A percentile compares a stretch with the other conserved stretches of the same genome.
Conservation (phyloP, 2,329 filamentous ascomycete genomes). For the Colletotrichum siamense region DNA sequence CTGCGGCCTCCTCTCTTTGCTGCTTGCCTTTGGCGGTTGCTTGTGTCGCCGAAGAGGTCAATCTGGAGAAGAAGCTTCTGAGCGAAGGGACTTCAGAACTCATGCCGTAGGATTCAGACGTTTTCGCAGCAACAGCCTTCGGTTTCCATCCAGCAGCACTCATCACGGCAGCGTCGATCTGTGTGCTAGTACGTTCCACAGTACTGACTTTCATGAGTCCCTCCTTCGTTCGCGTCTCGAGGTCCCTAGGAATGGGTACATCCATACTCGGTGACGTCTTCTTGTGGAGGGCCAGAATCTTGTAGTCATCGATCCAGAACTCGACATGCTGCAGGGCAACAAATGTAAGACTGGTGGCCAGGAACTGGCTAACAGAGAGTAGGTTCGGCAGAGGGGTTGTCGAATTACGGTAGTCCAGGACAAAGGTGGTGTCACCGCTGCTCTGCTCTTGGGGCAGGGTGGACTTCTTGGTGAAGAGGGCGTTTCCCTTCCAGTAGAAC, state of each 20-base stretch:
- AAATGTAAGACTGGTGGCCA: conserved; percentile 95
- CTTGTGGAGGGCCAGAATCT: conserved; percentile 79
- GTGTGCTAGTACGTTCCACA: conserved; percentile 86
- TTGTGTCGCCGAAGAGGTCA: conserved; percentile 66
- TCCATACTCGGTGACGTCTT: conserved; percentile 80
- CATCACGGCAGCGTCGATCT: conserved; percentile 92
- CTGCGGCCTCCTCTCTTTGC: conserved; percentile 66
- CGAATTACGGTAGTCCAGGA: conserved; percentile 90
- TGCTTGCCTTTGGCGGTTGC: conserved; percentile 57
- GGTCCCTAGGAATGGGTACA: conserved; percentile 76
- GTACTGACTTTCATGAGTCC: conserved; percentile 84
- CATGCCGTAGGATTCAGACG: conserved; percentile 54
- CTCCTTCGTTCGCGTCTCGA: conserved; percentile 84
- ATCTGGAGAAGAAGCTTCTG: conserved; percentile 79
- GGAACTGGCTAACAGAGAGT: conserved; percentile 86
- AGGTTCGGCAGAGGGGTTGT: conserved; percentile 88
- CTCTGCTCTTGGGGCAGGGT: conserved; percentile 72
- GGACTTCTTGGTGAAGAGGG: conserved; percentile 88
- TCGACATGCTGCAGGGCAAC: conserved; percentile 88
- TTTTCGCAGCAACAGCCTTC: conserved; percentile 47
- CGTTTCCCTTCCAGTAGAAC: conserved; percentile 99
- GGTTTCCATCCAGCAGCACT: conserved; percentile 86
- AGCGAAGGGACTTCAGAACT: conserved; percentile 66
- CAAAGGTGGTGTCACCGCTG: conserved; percentile 83
- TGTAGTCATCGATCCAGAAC: conserved; percentile 88